Percentiles rank a stretch among this genome's conserved stretches.
Conservation (phyloP, 2,329 filamentous ascomycete species). For the Sporothrix luriei region DNA sequence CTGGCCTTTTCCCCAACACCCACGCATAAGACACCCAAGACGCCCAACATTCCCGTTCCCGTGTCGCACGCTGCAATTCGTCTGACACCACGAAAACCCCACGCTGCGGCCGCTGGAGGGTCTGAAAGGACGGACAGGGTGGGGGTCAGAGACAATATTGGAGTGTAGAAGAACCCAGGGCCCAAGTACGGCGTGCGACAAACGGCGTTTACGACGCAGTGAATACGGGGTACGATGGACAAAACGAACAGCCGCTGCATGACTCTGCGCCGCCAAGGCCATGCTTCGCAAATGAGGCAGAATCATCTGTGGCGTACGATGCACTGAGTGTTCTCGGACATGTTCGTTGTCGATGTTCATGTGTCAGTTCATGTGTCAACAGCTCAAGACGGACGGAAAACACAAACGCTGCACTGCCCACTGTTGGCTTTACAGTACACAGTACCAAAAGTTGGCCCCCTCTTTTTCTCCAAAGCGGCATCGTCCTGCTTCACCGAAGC, state of each 20-base stretch:
- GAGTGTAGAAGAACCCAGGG: background rate
- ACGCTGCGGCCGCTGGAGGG: conserved; percentile 18
- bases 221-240: no score
- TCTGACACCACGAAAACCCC: conserved; percentile 30
- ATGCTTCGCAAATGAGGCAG: background rate
- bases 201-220: no score
- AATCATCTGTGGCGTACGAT: no score
- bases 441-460: background rate
- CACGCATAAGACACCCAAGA: background rate
- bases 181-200: no score
- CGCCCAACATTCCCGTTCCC: conserved; percentile 1
- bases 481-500: conserved; percentile 25
- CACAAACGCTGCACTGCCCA: background rate
- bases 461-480: background rate
- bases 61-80: conserved; percentile 23
- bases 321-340: background rate
- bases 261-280: conserved; percentile 12
- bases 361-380: no score
- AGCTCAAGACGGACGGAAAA: background rate
- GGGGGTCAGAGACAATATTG: conserved; percentile 26
- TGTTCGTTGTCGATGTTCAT: no score
- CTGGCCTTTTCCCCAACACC: background rate
- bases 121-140: conserved; percentile 1
- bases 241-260: conserved; percentile 4
- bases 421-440: background rate